phyloP scores from a whole-genome alignment of 768 basidiomycete species.

The Leccinum rimulosum region DNA sequence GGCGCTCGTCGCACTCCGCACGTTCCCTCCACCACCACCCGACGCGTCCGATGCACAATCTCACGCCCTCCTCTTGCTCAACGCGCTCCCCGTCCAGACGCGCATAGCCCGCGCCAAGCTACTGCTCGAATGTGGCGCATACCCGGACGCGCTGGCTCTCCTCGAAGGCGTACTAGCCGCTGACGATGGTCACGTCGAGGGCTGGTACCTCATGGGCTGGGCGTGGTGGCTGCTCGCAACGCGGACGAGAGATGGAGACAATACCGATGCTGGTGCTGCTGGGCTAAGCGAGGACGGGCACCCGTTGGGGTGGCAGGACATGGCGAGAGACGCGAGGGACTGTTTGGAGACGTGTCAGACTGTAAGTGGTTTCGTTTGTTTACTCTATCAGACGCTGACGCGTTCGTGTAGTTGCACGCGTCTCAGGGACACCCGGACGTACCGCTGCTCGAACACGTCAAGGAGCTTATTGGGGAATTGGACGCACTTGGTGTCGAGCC shows the following conservation, averaged over 20 bases:
- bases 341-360: slow-evolving; percentile 81
- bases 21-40: slow-evolving; percentile 17
- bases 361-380: slow-evolving; percentile 38
- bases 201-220: slow-evolving; percentile 95
- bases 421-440: slow-evolving; percentile 73
- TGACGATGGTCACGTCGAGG: slow-evolving; percentile 86
- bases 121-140: slow-evolving; percentile 73
- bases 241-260: slow-evolving; percentile 56
- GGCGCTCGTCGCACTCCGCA: slow-evolving; percentile 46
- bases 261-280: slow-evolving; percentile 35
- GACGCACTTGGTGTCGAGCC: slow-evolving; percentile 64
- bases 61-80: slow-evolving; percentile 35
- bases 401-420: slow-evolving; percentile 54
- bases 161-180: slow-evolving; percentile 75
- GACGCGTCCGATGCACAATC: slow-evolving; percentile 23
- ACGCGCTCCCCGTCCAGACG: slow-evolving; percentile 56
- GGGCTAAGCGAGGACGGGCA: slow-evolving; percentile 37
- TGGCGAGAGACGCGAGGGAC: slow-evolving; percentile 68
- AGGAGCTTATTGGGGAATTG: slow-evolving; percentile 68
- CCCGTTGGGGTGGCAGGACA: slow-evolving; percentile 65
- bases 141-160: slow-evolving; percentile 69
- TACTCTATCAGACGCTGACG: not conserved
- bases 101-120: slow-evolving; percentile 76
- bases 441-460: slow-evolving; percentile 71
- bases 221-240: slow-evolving; percentile 84